Evolutionary conservation across 306 rosid species (phyloP).

Genomic region (Corylus avellana): DNA sequence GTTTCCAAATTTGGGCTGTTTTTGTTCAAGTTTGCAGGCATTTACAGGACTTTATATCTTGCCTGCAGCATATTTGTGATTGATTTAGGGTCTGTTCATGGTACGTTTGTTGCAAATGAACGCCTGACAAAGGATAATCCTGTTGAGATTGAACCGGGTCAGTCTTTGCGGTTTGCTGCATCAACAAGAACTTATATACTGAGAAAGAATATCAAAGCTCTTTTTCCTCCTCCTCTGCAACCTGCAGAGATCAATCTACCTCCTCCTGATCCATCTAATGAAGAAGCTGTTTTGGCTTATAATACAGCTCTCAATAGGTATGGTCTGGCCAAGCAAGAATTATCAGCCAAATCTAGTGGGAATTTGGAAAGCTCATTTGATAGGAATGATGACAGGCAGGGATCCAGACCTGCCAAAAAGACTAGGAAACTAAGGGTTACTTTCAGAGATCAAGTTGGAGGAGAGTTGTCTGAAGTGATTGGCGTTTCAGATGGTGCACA

Average conservation of each 20-base stretch:
- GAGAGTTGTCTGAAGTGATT: conserved; percentile 83
- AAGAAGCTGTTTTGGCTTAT: conserved; percentile 84
- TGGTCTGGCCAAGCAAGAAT: conserved; percentile 61
- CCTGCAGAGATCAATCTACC: conserved; percentile 72
- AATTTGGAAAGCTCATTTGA: conserved; percentile 24
- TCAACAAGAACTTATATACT: conserved; percentile 78
- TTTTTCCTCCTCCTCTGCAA: conserved; percentile 71
- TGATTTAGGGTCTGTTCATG: conserved; percentile 98
- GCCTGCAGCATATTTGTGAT: conserved; percentile 78
- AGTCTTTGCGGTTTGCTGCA: conserved; percentile 95
- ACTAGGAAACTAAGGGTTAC: conserved; percentile 72
- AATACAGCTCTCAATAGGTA: conserved; percentile 81
- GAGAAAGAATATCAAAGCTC: conserved; percentile 82
- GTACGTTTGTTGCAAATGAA: conserved; percentile 98
- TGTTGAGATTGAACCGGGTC: conserved; percentile 90
- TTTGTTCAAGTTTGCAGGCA: conserved; percentile 8
- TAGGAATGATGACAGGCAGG: conserved; percentile 34
- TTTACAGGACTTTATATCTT: conserved; percentile 16
- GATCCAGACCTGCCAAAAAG: conserved; percentile 65
- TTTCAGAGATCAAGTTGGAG: conserved; percentile 95
- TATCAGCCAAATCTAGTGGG: conserved; percentile 37
- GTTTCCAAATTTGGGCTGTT: too few species aligned
- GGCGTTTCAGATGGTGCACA: conserved; percentile 93
- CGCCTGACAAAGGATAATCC: conserved; percentile 90
- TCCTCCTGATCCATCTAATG: conserved; percentile 90